Percentiles rank a stretch among this genome's conserved stretches.
Evolutionary conservation across 441 rosid genomes (phyloP).

Genomic region (Capsella rubella): DNA sequence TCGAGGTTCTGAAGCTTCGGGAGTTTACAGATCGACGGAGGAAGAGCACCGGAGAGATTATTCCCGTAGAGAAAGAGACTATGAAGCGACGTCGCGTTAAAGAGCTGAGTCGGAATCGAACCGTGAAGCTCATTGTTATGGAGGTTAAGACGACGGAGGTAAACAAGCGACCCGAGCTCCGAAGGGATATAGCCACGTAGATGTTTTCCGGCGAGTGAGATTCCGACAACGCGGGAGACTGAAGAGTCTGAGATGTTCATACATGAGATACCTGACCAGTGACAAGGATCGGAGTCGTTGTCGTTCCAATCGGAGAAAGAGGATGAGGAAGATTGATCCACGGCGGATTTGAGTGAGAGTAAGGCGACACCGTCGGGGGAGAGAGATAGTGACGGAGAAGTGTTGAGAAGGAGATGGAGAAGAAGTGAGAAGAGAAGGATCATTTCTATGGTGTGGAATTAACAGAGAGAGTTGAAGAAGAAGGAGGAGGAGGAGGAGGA

Average conservation of each 20-base stretch:
- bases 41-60: slow-evolving; percentile 80
- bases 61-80: slow-evolving; percentile 78
- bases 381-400: slow-evolving; percentile 47
- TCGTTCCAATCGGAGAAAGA: slow-evolving; percentile 85
- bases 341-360: slow-evolving; percentile 88
- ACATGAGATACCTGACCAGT: slow-evolving; percentile 88
- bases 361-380: slow-evolving; percentile 88
- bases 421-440: slow-evolving; percentile 33
- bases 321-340: slow-evolving; percentile 52
- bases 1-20: slow-evolving; percentile 82
- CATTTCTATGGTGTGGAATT: slow-evolving; percentile 17
- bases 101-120: slow-evolving; percentile 74
- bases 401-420: not conserved
- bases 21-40: slow-evolving; percentile 73
- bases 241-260: slow-evolving; percentile 66
- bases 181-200: slow-evolving; percentile 89
- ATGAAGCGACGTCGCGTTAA: slow-evolving; percentile 88
- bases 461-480: not conserved
- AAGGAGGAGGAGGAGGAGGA: not conserved
- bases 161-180: slow-evolving; percentile 74
- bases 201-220: slow-evolving; percentile 63
- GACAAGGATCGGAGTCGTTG: slow-evolving; percentile 74
- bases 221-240: slow-evolving; percentile 75
- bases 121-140: slow-evolving; percentile 74
- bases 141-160: slow-evolving; percentile 85